A percentile compares a stretch with the other conserved stretches of the same genome.
These are phyloP conservation scores for Scheffersomyces parashehatae DNA, from an alignment of 1,139 yeast genomes.

Conservation along the genomic window DNA sequence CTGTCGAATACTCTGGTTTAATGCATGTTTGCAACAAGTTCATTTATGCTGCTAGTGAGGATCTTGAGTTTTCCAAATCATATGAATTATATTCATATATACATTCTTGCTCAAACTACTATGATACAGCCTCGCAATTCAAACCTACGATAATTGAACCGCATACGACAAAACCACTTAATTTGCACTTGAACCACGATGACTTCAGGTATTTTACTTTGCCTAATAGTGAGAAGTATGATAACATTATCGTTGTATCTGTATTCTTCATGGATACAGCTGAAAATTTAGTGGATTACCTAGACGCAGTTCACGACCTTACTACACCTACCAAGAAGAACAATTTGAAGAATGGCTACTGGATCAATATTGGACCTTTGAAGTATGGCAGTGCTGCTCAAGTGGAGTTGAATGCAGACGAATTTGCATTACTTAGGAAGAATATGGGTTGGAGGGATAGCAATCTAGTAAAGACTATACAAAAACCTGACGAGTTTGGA, in stretches of 20 bases:
- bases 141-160: constrained; percentile 43
- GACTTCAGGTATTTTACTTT: constrained; percentile 61
- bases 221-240: constrained; percentile 26
- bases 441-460: constrained; percentile 67
- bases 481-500: constrained; percentile 4
- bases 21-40: constrained; percentile 69
- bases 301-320: constrained; percentile 58
- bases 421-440: constrained; percentile 51
- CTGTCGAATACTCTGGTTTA: constrained; percentile 70
- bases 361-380: constrained; percentile 87
- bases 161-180: constrained; percentile 38
- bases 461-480: constrained; percentile 19
- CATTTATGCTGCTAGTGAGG: constrained; percentile 32
- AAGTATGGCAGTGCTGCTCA: constrained; percentile 88
- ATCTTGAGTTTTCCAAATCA: background rate
- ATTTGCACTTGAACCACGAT: constrained; percentile 53
- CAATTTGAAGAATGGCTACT: constrained; percentile 46
- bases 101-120: constrained; percentile 74
- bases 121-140: constrained; percentile 50
- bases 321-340: constrained; percentile 35
- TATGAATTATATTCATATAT: constrained; percentile 59
- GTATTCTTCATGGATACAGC: constrained; percentile 87
- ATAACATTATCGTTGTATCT: constrained; percentile 62
- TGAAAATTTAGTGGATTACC: constrained; percentile 71
- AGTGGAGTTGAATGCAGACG: constrained; percentile 70